A percentile compares a stretch with the other conserved stretches of the same genome.
phyloP scores from a whole-genome alignment of 371 early-diverging fungal species.

The Rhizopus microsporus region DNA sequence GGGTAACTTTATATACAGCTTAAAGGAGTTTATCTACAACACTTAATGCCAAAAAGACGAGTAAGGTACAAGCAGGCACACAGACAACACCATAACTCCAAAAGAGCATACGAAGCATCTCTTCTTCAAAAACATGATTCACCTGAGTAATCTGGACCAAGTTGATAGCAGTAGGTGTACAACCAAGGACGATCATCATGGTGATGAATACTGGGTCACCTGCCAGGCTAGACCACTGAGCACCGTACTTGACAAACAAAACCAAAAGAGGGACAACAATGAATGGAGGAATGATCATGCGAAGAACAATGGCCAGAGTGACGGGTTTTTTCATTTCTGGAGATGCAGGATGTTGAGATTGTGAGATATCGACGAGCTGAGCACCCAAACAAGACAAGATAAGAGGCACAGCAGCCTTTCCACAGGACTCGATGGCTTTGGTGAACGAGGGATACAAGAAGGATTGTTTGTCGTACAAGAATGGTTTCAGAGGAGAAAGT shows the following conservation, averaged over 20 bases:
- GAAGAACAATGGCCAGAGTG: slow-evolving; percentile 32
- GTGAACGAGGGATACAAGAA: slow-evolving; percentile 61
- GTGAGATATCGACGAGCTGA: slow-evolving; percentile 53
- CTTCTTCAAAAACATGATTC: slow-evolving; percentile 54
- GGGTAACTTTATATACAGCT: not conserved
- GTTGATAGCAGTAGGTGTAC: slow-evolving; percentile 63
- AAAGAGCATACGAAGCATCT: slow-evolving; percentile 58
- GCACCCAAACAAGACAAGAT: slow-evolving; percentile 72
- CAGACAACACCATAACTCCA: slow-evolving; percentile 64
- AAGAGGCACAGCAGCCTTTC: slow-evolving; percentile 70
- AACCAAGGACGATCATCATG: slow-evolving; percentile 51
- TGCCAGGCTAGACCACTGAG: slow-evolving; percentile 32
- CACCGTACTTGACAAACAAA: slow-evolving; percentile 34
- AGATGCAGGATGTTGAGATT: slow-evolving; percentile 17
- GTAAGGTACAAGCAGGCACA: slow-evolving; percentile 46
- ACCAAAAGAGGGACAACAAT: slow-evolving; percentile 48
- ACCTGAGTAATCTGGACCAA: slow-evolving; percentile 58
- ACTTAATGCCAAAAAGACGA: slow-evolving; percentile 39
- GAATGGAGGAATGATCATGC: slow-evolving; percentile 47
- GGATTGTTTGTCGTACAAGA: slow-evolving; percentile 54
- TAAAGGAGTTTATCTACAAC: slow-evolving; percentile 36
- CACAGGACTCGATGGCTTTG: slow-evolving; percentile 65
- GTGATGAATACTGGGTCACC: slow-evolving; percentile 54
- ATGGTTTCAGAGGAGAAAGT: slow-evolving; percentile 50
- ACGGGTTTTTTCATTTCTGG: slow-evolving; percentile 32